Percentiles rank a stretch among this genome's conserved stretches.
Conservation (phyloP, 805 yeast genomes). For the Metschnikowia henanensis region DNA sequence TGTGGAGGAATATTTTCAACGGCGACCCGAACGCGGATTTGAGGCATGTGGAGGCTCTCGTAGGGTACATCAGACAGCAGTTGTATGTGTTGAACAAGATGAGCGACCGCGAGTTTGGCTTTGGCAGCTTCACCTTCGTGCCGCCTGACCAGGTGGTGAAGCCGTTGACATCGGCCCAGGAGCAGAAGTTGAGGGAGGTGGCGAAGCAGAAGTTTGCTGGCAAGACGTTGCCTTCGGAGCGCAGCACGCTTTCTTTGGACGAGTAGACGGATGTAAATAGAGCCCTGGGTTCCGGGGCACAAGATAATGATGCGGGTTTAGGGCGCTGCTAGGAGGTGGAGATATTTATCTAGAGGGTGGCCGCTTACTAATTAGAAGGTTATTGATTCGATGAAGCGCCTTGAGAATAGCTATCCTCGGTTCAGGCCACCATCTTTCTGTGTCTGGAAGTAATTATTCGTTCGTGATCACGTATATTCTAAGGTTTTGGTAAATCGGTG, state of each 20-base stretch:
- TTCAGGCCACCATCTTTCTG: too few relatives aligned
- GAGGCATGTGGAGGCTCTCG: constrained; percentile 81
- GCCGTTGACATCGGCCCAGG: constrained; percentile 68
- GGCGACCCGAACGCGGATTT: constrained; percentile 80
- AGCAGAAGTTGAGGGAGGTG: constrained; percentile 47
- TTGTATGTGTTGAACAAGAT: constrained; percentile 82
- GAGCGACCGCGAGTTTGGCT: constrained; percentile 90
- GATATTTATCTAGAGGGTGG: neutral
- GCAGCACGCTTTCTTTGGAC: constrained; percentile 42
- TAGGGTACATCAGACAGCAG: constrained; percentile 89
- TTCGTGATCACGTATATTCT: too few relatives aligned
- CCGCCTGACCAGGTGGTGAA: constrained; percentile 79
- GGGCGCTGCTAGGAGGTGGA: neutral
- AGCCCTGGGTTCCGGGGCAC: too few relatives aligned
- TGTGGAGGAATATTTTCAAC: constrained; percentile 90
- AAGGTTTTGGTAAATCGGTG: too few relatives aligned
- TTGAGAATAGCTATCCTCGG: too few relatives aligned
- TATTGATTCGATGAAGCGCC: too few relatives aligned
- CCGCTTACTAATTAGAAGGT: too few relatives aligned
- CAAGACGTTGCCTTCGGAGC: constrained; percentile 59
- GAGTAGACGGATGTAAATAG: constrained; percentile 26
- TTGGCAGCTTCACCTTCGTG: constrained; percentile 83
- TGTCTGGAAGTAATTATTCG: too few relatives aligned
- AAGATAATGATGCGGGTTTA: neutral
- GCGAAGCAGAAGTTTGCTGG: constrained; percentile 56